phyloP scores from a whole-genome alignment of 208 protist species.

The Angomonas ambiguus region DNA sequence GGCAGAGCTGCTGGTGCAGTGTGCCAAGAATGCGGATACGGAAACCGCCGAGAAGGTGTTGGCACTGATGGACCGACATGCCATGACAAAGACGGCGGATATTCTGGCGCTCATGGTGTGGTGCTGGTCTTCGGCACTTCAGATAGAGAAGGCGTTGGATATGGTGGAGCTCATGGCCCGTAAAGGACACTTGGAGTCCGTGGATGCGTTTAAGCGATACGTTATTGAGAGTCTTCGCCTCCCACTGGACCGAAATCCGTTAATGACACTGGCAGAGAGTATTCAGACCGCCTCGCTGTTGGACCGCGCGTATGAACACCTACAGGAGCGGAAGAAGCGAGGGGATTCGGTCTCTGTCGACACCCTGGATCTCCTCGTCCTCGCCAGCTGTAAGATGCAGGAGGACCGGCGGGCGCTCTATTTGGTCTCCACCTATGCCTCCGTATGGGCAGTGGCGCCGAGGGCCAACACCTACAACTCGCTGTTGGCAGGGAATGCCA shows the following conservation, averaged over 20 bases:
- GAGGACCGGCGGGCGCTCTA: slow-evolving; percentile 69
- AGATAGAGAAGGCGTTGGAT: slow-evolving; percentile 76
- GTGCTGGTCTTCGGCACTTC: slow-evolving; percentile 56
- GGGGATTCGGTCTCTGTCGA: slow-evolving; percentile 61
- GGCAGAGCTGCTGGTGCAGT: slow-evolving; percentile 64
- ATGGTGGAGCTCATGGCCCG: slow-evolving; percentile 72
- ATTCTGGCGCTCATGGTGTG: slow-evolving; percentile 72
- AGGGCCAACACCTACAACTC: slow-evolving; percentile 72
- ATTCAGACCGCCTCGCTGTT: slow-evolving; percentile 29
- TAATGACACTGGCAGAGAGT: slow-evolving; percentile 57
- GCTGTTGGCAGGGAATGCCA: slow-evolving; percentile 49
- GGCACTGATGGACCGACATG: slow-evolving; percentile 83
- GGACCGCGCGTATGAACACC: slow-evolving; percentile 49
- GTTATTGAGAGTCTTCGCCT: slow-evolving; percentile 62
- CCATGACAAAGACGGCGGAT: slow-evolving; percentile 66
- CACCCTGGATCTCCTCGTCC: slow-evolving; percentile 69
- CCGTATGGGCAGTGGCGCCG: slow-evolving; percentile 52
- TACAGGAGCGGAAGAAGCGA: slow-evolving; percentile 26
- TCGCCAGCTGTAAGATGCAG: slow-evolving; percentile 48
- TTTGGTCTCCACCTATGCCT: slow-evolving; percentile 51
- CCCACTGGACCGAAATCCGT: slow-evolving; percentile 78
- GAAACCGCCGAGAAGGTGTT: slow-evolving; percentile 58
- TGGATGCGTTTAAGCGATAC: slow-evolving; percentile 60
- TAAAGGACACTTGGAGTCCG: slow-evolving; percentile 71
- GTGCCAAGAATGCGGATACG: slow-evolving; percentile 71